Evolutionary conservation across 306 rosid species (phyloP).

Genomic region (Cajanus cajan): DNA sequence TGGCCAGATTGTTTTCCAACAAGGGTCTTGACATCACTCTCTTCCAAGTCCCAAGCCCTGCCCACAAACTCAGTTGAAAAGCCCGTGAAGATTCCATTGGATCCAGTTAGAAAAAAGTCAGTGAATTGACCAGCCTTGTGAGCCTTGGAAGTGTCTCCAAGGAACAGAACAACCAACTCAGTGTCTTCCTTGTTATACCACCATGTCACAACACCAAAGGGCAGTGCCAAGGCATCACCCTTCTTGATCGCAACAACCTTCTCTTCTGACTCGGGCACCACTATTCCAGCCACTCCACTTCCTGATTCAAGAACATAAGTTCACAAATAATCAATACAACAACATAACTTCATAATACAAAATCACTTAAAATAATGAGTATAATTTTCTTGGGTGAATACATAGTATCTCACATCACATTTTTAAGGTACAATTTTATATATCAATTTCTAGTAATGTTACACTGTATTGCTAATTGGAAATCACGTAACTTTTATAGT

Average conservation of each 20-base stretch:
- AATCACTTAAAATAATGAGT: background rate
- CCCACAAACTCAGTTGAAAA: constrained; percentile 71
- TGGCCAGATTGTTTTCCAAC: constrained; percentile 53
- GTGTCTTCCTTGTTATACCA: constrained; percentile 74
- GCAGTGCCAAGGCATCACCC: constrained; percentile 86
- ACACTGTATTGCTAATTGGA: no score
- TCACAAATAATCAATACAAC: background rate
- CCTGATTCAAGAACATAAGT: constrained; percentile 35
- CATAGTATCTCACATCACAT: no score
- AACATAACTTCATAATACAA: background rate
- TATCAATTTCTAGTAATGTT: no score
- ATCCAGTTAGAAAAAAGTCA: constrained; percentile 58
- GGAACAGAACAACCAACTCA: constrained; percentile 66
- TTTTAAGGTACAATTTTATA: no score
- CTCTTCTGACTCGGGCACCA: constrained; percentile 72
- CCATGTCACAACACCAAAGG: constrained; percentile 86
- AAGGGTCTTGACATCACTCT: constrained; percentile 48
- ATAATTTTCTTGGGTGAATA: no score
- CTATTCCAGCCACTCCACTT: constrained; percentile 60
- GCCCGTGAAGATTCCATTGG: constrained; percentile 74
- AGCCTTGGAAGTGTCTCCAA: constrained; percentile 78
- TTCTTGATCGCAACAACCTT: constrained; percentile 70
- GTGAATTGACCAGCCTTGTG: constrained; percentile 85
- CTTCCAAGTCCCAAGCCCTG: constrained; percentile 79
- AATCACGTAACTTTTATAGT: no score